Evolutionary conservation across 306 rosid genomes (phyloP).

Genomic region (Casuarina cunninghamiana): DNA sequence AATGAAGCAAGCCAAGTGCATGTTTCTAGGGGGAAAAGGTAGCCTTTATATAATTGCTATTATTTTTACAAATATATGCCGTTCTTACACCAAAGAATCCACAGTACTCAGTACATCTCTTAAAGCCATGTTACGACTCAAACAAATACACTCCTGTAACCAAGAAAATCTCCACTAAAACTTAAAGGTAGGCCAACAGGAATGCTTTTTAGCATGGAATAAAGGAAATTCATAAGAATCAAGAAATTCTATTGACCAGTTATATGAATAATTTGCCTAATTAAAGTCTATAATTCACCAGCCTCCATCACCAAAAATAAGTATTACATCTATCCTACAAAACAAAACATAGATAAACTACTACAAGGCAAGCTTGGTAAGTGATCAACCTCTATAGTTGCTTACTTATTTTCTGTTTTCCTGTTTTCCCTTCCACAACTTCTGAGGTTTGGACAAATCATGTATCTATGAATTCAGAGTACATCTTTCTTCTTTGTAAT

Average conservation of each 20-base stretch:
- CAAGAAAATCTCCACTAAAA: background rate
- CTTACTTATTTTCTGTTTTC: background rate
- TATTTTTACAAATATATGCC: background rate
- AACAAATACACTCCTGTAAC: background rate
- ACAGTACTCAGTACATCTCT: background rate
- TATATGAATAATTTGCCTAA: background rate
- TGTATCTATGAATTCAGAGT: background rate
- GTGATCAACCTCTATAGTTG: too few species aligned
- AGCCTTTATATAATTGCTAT: background rate
- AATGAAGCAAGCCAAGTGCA: slow-evolving; percentile 3
- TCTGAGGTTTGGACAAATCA: background rate
- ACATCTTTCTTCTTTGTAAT: background rate
- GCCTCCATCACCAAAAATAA: background rate
- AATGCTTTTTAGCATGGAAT: background rate
- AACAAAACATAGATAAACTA: background rate
- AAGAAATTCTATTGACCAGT: background rate
- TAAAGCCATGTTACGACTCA: background rate
- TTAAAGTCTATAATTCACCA: background rate
- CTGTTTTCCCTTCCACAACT: background rate
- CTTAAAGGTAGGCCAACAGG: background rate
- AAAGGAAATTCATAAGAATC: background rate
- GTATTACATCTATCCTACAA: background rate
- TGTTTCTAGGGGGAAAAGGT: background rate
- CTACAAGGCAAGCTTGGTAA: background rate
- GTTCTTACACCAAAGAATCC: background rate